These are phyloP conservation scores for Boletus pseudo-olivaceus DNA, from an alignment of 768 basidiomycete genomes.

Conservation along the genomic window DNA sequence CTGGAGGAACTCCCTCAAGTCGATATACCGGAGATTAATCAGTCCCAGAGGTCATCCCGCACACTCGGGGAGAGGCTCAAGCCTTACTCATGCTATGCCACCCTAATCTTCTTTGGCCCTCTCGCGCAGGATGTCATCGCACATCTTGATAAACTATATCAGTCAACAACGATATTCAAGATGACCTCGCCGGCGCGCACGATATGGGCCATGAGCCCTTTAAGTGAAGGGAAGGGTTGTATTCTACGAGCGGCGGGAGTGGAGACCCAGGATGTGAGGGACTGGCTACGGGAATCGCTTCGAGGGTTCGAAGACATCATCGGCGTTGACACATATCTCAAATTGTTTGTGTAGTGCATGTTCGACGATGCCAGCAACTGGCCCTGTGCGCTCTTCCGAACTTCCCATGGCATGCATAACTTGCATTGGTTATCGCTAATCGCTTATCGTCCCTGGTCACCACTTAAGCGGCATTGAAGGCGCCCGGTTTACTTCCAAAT, in stretches of 20 bases:
- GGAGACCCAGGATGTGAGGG: slow-evolving; percentile 71
- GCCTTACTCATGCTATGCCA: slow-evolving; percentile 91
- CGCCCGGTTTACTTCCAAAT: neutral
- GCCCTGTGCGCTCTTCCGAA: neutral
- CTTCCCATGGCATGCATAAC: neutral
- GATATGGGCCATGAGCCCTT: slow-evolving; percentile 77
- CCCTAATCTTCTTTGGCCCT: slow-evolving; percentile 76
- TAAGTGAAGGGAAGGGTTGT: slow-evolving; percentile 45
- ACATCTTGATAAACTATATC: slow-evolving; percentile 48
- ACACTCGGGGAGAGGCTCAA: slow-evolving; percentile 57
- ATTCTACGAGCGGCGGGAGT: slow-evolving; percentile 72
- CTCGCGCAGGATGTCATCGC: slow-evolving; percentile 45
- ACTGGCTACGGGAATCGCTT: slow-evolving; percentile 63
- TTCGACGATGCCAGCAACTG: neutral
- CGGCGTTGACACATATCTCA: slow-evolving; percentile 62
- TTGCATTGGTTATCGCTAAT: neutral
- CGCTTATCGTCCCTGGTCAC: neutral
- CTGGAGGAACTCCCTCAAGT: slow-evolving; percentile 49
- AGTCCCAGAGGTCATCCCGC: slow-evolving; percentile 35
- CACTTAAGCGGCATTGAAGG: neutral
- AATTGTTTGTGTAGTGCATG: slow-evolving; percentile 48
- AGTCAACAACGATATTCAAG: slow-evolving; percentile 61
- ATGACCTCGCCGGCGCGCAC: slow-evolving; percentile 49
- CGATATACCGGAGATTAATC: slow-evolving; percentile 8
- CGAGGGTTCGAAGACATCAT: slow-evolving; percentile 47